Conservation (phyloP, 1,139 yeast genomes). For the Pichia sp. region DNA sequence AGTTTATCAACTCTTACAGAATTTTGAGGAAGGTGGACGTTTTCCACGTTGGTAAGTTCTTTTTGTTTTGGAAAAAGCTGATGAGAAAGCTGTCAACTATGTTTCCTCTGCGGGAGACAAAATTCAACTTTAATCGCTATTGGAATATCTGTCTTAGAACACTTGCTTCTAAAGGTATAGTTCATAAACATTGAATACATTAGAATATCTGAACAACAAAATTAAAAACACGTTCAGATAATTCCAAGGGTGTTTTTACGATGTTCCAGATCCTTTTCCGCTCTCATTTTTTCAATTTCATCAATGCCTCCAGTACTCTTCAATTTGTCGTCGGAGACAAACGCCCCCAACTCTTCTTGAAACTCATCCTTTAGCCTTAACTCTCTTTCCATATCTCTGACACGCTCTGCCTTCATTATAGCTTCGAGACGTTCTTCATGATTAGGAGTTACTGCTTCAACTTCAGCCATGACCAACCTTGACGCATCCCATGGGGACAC, state of each 20-base stretch:
- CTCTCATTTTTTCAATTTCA: conserved; percentile 68
- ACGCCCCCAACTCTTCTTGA: conserved; percentile 80
- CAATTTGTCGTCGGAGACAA: conserved; percentile 68
- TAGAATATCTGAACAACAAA: conserved; percentile 1
- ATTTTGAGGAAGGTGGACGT: conserved; percentile 7
- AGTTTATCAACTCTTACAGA: conserved; percentile 17
- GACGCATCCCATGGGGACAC: conserved; percentile 57
- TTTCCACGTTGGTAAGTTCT: conserved; percentile 2
- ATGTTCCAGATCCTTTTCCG: conserved; percentile 61
- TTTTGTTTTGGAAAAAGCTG: conserved; percentile 1
- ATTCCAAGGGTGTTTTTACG: conserved; percentile 39
- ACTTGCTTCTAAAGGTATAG: conserved; percentile 4
- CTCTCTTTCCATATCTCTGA: conserved; percentile 67
- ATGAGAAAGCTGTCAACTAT: not conserved
- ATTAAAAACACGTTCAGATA: conserved; percentile 1
- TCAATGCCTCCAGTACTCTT: conserved; percentile 79
- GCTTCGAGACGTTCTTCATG: conserved; percentile 85
- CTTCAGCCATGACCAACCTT: conserved; percentile 77
- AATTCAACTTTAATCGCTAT: conserved; percentile 1
- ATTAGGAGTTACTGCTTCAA: conserved; percentile 70
- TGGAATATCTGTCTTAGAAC: too few relatives aligned
- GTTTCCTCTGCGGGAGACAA: not conserved
- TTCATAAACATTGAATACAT: conserved; percentile 3
- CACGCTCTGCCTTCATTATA: conserved; percentile 75
- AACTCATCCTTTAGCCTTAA: conserved; percentile 55